Percentiles rank a stretch among this genome's conserved stretches.
Evolutionary conservation across 805 yeast species (phyloP).

Genomic region (Torulaspora indica): DNA sequence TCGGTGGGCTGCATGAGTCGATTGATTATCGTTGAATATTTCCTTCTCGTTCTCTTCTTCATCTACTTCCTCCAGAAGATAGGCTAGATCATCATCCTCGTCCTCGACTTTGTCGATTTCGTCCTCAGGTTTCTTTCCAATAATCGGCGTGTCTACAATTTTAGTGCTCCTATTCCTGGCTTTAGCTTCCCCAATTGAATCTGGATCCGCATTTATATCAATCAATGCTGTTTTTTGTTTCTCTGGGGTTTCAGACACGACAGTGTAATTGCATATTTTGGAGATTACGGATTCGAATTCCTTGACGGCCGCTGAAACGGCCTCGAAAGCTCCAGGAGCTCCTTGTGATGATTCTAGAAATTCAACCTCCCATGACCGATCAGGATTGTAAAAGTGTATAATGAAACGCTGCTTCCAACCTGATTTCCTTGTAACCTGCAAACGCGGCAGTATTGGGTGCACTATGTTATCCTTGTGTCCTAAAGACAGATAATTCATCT

Average conservation of each 20-base stretch:
- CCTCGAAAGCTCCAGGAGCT: constrained; percentile 6
- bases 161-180: background rate
- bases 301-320: constrained; percentile 6
- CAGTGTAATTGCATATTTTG: constrained; percentile 20
- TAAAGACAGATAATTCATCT: constrained; percentile 31
- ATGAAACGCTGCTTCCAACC: constrained; percentile 43
- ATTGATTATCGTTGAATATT: background rate
- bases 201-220: background rate
- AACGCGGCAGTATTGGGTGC: constrained; percentile 66
- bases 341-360: constrained; percentile 21
- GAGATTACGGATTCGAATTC: constrained; percentile 35
- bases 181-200: background rate
- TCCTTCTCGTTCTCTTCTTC: constrained; percentile 6
- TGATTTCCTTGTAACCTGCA: constrained; percentile 50
- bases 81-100: constrained; percentile 24
- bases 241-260: background rate
- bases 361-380: constrained; percentile 63
- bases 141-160: background rate
- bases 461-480: constrained; percentile 41
- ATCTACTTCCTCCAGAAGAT: constrained; percentile 21
- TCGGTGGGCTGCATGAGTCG: background rate
- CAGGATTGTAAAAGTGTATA: constrained; percentile 67
- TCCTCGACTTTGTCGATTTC: constrained; percentile 2
- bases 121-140: background rate
- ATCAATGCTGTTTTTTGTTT: background rate